Conservation (phyloP, 2,329 filamentous ascomycete genomes). For the Westerdykella sp. region DNA sequence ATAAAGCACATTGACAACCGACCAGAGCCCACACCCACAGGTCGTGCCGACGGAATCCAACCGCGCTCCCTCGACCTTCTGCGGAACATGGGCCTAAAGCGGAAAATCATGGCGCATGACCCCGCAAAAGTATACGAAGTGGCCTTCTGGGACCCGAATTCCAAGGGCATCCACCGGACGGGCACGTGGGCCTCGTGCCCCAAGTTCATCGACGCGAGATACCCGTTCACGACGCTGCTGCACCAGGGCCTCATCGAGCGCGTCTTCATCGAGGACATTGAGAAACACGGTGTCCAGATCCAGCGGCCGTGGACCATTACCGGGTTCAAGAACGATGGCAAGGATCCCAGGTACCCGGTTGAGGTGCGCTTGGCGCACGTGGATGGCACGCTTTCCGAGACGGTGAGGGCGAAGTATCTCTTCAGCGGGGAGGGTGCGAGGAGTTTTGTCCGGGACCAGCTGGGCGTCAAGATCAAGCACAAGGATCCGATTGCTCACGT, state of each 20-base stretch:
- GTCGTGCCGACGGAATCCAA: conserved; percentile 87
- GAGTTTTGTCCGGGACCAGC: conserved; percentile 54
- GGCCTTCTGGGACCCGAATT: conserved; percentile 57
- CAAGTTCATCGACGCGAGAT: conserved; percentile 64
- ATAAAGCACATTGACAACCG: conserved; percentile 94
- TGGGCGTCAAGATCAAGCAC: conserved; percentile 61
- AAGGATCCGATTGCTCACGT: conserved; percentile 59
- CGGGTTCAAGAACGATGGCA: conserved; percentile 55
- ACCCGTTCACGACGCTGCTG: conserved; percentile 57
- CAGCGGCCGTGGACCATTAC: conserved; percentile 58
- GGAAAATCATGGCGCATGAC: conserved; percentile 77
- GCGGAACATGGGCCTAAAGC: conserved; percentile 83
- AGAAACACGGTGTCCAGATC: conserved; percentile 52
- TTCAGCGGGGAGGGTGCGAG: conserved; percentile 59
- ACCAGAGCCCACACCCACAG: conserved; percentile 75
- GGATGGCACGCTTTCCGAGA: conserved; percentile 65
- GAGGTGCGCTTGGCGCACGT: conserved; percentile 71
- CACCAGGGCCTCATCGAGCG: conserved; percentile 59
- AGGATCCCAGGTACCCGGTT: conserved; percentile 67
- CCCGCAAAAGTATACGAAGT: conserved; percentile 78
- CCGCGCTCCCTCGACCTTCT: conserved; percentile 81
- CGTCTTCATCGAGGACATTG: conserved; percentile 56
- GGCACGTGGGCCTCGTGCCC: conserved; percentile 82
- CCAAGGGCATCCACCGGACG: conserved; percentile 53
- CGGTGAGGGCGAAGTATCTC: conserved; percentile 55